Conservation (phyloP, 108 stramenopile species). For the Seminavis robusta region DNA sequence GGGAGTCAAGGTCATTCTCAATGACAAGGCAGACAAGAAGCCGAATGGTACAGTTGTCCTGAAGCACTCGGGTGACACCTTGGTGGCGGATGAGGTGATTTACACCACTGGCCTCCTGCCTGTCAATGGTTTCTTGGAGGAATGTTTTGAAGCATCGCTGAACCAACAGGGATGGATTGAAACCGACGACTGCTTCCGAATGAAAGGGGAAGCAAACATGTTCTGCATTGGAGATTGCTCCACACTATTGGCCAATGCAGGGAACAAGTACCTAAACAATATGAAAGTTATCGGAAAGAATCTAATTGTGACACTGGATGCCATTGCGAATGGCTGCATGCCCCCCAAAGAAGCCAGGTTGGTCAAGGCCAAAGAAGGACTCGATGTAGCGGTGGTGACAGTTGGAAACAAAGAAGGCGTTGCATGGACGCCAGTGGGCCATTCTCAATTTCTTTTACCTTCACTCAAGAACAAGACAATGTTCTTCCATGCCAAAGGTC, state of each 20-base stretch:
- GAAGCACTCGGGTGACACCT: not conserved
- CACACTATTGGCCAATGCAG: conserved; percentile 5
- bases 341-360: not conserved
- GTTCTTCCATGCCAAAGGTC: not conserved
- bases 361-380: not conserved
- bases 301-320: conserved; percentile 1
- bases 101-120: conserved; percentile 7
- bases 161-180: conserved; percentile 13
- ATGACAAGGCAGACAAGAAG: conserved; percentile 9
- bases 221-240: conserved; percentile 18
- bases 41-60: conserved; percentile 1
- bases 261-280: not conserved
- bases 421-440: not conserved
- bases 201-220: conserved; percentile 3
- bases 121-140: conserved; percentile 8
- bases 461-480: conserved; percentile 21
- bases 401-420: conserved; percentile 1
- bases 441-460: conserved; percentile 6
- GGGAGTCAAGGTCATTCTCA: conserved; percentile 15
- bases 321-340: not conserved
- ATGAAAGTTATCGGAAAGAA: not conserved
- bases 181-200: conserved; percentile 9
- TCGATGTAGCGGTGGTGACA: too few species aligned
- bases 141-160: not conserved
- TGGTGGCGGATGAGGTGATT: conserved; percentile 10